These are phyloP conservation scores for Phaeosphaeriaceae sp. DNA, from an alignment of 2,329 filamentous ascomycete genomes.

Conservation along the genomic window DNA sequence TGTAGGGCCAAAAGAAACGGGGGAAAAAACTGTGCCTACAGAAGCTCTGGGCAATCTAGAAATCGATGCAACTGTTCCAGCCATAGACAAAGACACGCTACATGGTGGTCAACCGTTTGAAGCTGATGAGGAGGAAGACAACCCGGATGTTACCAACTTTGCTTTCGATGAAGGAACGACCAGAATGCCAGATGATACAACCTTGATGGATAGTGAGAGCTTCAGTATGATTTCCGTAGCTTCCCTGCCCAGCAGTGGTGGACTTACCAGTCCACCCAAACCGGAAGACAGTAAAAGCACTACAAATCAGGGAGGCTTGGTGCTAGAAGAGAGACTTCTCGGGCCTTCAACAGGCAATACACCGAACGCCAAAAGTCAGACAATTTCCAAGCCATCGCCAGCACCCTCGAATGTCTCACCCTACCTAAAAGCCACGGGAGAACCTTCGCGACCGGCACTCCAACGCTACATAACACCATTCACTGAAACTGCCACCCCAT, in stretches of 20 bases:
- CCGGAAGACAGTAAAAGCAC: conserved; percentile 10
- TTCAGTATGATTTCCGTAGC: conserved; percentile 60
- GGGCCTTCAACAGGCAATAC: conserved; percentile 7
- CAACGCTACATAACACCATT: conserved; percentile 38
- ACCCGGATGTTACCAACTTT: conserved; percentile 29
- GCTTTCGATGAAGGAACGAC: conserved; percentile 42
- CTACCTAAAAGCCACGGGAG: conserved; percentile 5
- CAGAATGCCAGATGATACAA: conserved; percentile 51
- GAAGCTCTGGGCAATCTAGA: conserved; percentile 3
- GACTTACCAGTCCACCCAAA: conserved; percentile 35
- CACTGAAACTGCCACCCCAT: conserved; percentile 33
- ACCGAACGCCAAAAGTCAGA: not conserved
- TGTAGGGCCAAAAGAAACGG: not conserved
- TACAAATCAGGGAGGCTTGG: conserved; percentile 9
- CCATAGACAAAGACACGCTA: not conserved
- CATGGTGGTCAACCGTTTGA: conserved; percentile 11
- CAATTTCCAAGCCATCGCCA: conserved; percentile 9
- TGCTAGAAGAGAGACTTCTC: conserved; percentile 21
- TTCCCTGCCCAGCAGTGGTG: conserved; percentile 48
- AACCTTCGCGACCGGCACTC: conserved; percentile 20
- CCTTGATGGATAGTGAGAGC: conserved; percentile 56
- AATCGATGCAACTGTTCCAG: not conserved
- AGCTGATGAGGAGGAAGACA: conserved; percentile 27
- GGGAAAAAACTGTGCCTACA: not conserved
- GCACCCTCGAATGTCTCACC: conserved; percentile 8